phyloP scores from a whole-genome alignment of 2,329 filamentous ascomycete species.

The Ascocoryne sarcoides region DNA sequence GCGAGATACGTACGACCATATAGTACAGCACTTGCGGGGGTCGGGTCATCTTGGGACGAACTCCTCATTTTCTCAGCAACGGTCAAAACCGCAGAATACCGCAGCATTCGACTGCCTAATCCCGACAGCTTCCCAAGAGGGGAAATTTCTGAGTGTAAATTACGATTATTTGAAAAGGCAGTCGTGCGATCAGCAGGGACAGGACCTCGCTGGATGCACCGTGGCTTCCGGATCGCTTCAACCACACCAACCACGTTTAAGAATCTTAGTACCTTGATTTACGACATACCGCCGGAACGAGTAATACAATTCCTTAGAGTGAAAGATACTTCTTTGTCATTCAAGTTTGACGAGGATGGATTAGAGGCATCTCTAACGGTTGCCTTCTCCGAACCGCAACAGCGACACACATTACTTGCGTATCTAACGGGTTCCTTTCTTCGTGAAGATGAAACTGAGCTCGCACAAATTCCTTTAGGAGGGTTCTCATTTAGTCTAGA shows the following conservation, averaged over 20 bases:
- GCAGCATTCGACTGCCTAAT: too few relatives aligned
- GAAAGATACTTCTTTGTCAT: conserved; percentile 57
- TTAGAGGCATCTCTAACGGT: too few relatives aligned
- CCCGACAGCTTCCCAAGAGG: background rate
- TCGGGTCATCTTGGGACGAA: too few relatives aligned
- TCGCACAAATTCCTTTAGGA: background rate
- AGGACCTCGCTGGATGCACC: conserved; percentile 60
- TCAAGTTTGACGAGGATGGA: too few relatives aligned
- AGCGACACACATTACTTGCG: background rate
- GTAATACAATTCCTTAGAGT: conserved; percentile 71
- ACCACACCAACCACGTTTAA: conserved; percentile 68
- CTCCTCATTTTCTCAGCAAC: too few relatives aligned
- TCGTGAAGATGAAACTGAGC: background rate
- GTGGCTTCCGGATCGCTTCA: conserved; percentile 67
- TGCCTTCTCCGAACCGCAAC: background rate
- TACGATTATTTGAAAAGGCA: conserved; percentile 64
- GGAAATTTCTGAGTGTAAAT: conserved; percentile 42
- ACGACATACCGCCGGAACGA: conserved; percentile 51
- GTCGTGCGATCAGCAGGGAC: conserved; percentile 60
- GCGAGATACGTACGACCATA: conserved; percentile 77
- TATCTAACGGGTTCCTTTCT: background rate
- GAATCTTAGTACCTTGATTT: conserved; percentile 65
- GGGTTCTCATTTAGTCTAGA: background rate
- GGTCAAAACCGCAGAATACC: too few relatives aligned
- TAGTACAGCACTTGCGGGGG: too few relatives aligned